Conservation (phyloP, 2,329 filamentous ascomycete genomes). For the Fusarium sp. region DNA sequence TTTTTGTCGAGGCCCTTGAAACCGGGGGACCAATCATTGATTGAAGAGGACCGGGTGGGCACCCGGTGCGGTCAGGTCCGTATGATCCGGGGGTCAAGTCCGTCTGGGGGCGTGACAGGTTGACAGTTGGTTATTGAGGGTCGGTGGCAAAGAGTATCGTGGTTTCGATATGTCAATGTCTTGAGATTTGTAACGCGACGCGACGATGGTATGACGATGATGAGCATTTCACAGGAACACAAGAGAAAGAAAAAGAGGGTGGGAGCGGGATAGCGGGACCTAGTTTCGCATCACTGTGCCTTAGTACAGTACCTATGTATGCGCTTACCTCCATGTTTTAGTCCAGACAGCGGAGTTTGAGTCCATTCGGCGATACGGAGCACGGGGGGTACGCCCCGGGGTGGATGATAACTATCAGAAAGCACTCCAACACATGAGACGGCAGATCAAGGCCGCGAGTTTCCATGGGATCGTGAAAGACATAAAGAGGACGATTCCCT, state of each 20-base stretch:
- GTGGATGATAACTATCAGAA: constrained; percentile 6
- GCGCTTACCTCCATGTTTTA: neutral
- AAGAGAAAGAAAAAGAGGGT: neutral
- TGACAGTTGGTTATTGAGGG: neutral
- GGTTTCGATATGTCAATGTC: neutral
- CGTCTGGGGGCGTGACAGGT: neutral
- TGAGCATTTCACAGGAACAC: neutral
- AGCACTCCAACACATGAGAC: constrained; percentile 17
- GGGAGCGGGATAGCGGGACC: constrained; percentile 33
- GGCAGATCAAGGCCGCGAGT: constrained; percentile 8
- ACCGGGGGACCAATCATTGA: constrained; percentile 19
- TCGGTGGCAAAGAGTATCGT: constrained; percentile 18
- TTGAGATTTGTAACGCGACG: constrained; percentile 20
- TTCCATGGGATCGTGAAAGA: constrained; percentile 18
- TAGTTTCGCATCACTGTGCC: constrained; percentile 11
- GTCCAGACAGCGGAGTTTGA: neutral
- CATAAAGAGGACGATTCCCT: constrained; percentile 46
- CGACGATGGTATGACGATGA: constrained; percentile 20
- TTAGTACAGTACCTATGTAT: neutral
- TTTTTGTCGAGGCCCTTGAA: constrained; percentile 21
- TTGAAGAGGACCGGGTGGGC: constrained; percentile 23
- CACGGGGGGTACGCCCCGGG: constrained; percentile 23
- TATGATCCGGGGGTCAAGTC: constrained; percentile 16
- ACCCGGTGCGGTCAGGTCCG: constrained; percentile 37
- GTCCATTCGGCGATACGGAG: constrained; percentile 38